A percentile compares a stretch with the other conserved stretches of the same genome.
These are phyloP conservation scores for Spergularia bocconei DNA, from an alignment of 148 eudicot genomes.

Conservation along the genomic window DNA sequence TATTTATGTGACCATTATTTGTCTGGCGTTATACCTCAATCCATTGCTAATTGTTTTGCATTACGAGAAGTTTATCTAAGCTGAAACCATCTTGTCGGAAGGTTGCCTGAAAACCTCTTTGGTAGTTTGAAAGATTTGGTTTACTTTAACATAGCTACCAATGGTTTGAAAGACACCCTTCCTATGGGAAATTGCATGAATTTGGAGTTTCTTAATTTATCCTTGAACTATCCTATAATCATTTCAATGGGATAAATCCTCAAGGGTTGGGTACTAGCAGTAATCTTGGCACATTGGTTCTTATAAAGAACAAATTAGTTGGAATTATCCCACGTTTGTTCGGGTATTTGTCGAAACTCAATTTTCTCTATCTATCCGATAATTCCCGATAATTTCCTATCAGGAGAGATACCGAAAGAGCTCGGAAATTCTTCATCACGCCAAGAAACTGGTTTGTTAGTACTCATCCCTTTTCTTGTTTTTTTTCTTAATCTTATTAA, in stretches of 20 bases:
- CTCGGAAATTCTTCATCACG: no score
- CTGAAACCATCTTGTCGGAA: constrained; percentile 48
- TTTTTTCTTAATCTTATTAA: no score
- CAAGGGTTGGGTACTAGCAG: constrained; percentile 56
- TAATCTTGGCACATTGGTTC: constrained; percentile 42
- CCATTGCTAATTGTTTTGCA: constrained; percentile 48
- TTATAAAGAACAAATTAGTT: constrained; percentile 43
- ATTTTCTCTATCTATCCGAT: constrained; percentile 48
- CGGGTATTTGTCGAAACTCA: constrained; percentile 45
- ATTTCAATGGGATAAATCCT: constrained; percentile 48
- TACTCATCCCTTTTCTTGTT: no score
- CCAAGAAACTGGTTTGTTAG: no score
- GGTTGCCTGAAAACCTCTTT: constrained; percentile 43
- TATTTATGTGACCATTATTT: constrained; percentile 46
- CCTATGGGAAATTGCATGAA: constrained; percentile 50
- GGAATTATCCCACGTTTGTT: constrained; percentile 65
- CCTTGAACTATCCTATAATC: no score
- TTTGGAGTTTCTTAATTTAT: constrained; percentile 42
- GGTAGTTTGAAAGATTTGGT: constrained; percentile 45
- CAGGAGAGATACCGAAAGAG: constrained; percentile 65
- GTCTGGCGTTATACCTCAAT: constrained; percentile 59
- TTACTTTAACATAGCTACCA: constrained; percentile 42
- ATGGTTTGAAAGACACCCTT: constrained; percentile 48
- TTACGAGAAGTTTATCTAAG: constrained; percentile 42
- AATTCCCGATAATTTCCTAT: constrained; percentile 42